phyloP scores from a whole-genome alignment of 306 rosid species.

The Hippophae rhamnoides region DNA sequence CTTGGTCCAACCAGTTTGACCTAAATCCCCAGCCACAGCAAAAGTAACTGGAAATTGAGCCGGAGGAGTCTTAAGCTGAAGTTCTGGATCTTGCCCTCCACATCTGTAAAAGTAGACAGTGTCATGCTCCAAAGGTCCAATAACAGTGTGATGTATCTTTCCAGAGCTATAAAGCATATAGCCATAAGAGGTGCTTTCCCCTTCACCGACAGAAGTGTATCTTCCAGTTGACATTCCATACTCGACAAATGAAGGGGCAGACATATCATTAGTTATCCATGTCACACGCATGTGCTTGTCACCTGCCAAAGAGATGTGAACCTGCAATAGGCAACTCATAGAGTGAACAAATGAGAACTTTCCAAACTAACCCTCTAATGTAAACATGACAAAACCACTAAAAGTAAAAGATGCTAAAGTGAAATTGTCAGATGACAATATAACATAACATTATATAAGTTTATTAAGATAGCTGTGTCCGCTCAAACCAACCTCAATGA shows the following conservation, averaged over 20 bases:
- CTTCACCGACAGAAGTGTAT: slow-evolving; percentile 46
- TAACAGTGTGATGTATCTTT: slow-evolving; percentile 76
- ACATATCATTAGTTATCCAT: slow-evolving; percentile 58
- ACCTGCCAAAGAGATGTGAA: slow-evolving; percentile 85
- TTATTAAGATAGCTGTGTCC: not conserved
- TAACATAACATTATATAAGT: not conserved
- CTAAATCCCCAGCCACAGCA: slow-evolving; percentile 88
- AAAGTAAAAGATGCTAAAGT: not conserved
- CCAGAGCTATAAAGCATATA: slow-evolving; percentile 72
- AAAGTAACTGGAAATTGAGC: slow-evolving; percentile 71
- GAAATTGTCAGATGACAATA: not conserved
- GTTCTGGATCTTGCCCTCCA: slow-evolving; percentile 70
- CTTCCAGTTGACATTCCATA: slow-evolving; percentile 60
- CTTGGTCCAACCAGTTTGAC: slow-evolving; percentile 89
- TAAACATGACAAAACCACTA: not conserved
- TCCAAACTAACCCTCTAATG: not conserved
- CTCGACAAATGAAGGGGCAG: slow-evolving; percentile 64
- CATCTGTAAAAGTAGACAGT: slow-evolving; percentile 70
- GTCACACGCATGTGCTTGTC: slow-evolving; percentile 66
- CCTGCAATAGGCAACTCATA: slow-evolving; percentile 37
- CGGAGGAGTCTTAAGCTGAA: slow-evolving; percentile 77
- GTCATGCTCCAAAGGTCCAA: slow-evolving; percentile 68
- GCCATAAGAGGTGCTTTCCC: slow-evolving; percentile 67
- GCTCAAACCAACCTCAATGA: not conserved
- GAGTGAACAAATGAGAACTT: slow-evolving; percentile 10